phyloP scores from a whole-genome alignment of 1,284 basidiomycete genomes.

The Irpex lacteus region DNA sequence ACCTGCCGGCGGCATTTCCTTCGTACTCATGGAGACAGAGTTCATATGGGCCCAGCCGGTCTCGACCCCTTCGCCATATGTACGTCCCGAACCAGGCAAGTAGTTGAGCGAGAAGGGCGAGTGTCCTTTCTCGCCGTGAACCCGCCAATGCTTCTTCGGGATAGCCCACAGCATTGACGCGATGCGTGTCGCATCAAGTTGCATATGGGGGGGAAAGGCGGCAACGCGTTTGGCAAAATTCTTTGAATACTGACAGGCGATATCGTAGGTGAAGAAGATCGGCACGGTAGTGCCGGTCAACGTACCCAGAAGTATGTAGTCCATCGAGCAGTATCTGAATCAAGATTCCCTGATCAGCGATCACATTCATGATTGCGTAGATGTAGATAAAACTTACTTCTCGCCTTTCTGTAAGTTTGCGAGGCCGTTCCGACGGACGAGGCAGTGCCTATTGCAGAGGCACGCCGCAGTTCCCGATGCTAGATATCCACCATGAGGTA shows the following conservation, averaged over 20 bases:
- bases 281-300: background rate
- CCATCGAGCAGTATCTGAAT: conserved; percentile 23
- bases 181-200: background rate
- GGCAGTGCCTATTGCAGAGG: conserved; percentile 20
- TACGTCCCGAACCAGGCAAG: conserved; percentile 10
- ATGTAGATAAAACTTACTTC: conserved; percentile 13
- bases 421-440: conserved; percentile 19
- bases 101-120: conserved; percentile 20
- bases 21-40: conserved; percentile 9
- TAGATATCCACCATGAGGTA: background rate
- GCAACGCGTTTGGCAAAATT: conserved; percentile 11
- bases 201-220: conserved; percentile 5
- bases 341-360: background rate
- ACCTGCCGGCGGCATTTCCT: conserved; percentile 15
- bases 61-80: conserved; percentile 22
- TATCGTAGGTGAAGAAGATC: conserved; percentile 19
- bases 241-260: conserved; percentile 22
- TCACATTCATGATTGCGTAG: background rate
- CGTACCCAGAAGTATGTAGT: conserved; percentile 19
- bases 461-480: conserved; percentile 18
- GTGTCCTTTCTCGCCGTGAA: conserved; percentile 17
- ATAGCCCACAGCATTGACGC: conserved; percentile 13
- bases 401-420: conserved; percentile 25
- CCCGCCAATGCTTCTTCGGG: conserved; percentile 21
- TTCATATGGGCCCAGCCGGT: conserved; percentile 19